Percentiles rank a stretch among this genome's conserved stretches.
phyloP scores from a whole-genome alignment of 2,329 filamentous ascomycete species.

The Aureobasidium uvarum region DNA sequence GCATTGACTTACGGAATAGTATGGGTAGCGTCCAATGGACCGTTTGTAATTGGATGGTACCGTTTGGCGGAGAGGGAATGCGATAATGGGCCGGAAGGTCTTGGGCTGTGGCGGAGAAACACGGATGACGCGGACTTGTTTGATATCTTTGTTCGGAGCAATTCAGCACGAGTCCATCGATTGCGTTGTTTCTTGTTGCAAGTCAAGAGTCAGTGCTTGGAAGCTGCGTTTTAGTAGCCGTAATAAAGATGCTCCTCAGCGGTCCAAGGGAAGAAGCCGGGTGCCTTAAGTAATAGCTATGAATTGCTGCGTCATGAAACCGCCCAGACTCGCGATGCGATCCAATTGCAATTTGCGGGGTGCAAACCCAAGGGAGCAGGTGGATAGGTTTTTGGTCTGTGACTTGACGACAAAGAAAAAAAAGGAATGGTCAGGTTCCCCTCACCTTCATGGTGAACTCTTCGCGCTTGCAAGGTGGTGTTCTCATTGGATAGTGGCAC shows the following conservation, averaged over 20 bases:
- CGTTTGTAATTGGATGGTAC: conserved; percentile 26
- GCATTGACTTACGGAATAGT: conserved; percentile 12
- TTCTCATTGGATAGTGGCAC: neutral
- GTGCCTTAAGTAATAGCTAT: conserved; percentile 25
- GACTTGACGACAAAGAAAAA: neutral
- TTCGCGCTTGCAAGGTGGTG: neutral
- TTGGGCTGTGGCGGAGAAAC: neutral
- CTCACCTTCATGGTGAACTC: conserved; percentile 9
- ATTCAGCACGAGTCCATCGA: conserved; percentile 14
- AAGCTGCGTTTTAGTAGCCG: conserved; percentile 20
- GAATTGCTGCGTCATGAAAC: conserved; percentile 10
- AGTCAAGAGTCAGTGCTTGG: conserved; percentile 6
- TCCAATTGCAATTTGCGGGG: conserved; percentile 14
- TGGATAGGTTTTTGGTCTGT: neutral
- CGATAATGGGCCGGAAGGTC: conserved; percentile 20
- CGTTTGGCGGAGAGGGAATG: conserved; percentile 16
- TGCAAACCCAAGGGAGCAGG: neutral
- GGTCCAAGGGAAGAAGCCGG: conserved; percentile 22
- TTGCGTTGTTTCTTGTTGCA: conserved; percentile 10
- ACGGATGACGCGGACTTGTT: conserved; percentile 13
- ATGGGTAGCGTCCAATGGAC: conserved; percentile 15
- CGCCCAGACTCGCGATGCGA: neutral
- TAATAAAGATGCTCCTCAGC: conserved; percentile 4
- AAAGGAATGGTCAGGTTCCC: neutral
- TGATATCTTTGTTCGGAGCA: conserved; percentile 15